Conservation (phyloP, 208 protist genomes). For the Acanthamoeba rhysodes region DNA sequence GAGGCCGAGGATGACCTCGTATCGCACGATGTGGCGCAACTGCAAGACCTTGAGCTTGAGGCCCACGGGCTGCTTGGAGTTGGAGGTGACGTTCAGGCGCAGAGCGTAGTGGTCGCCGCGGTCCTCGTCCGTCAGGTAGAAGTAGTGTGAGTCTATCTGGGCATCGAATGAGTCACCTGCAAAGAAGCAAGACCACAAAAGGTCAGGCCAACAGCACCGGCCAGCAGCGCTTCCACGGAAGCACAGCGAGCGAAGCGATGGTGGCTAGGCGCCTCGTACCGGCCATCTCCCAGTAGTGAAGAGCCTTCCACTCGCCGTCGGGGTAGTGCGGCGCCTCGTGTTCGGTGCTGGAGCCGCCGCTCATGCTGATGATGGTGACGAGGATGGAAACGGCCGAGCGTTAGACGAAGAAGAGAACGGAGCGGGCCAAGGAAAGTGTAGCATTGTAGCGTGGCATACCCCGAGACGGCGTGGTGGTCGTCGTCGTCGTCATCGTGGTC, state of each 20-base stretch:
- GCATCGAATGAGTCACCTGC: slow-evolving; percentile 20
- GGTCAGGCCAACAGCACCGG: background rate
- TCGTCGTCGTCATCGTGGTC: background rate
- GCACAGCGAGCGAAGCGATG: background rate
- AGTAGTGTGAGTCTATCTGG: slow-evolving; percentile 1
- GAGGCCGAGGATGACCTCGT: slow-evolving; percentile 77
- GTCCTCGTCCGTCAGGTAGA: background rate
- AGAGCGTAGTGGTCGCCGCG: background rate
- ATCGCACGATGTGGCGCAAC: background rate
- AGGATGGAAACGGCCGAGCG: background rate
- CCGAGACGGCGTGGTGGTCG: background rate
- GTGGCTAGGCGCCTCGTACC: background rate
- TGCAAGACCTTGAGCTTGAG: background rate
- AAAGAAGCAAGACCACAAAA: background rate
- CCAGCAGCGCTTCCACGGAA: background rate
- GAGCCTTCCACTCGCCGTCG: background rate
- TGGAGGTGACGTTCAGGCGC: slow-evolving; percentile 11
- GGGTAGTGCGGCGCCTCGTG: slow-evolving; percentile 10
- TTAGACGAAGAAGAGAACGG: background rate
- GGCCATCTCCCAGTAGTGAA: slow-evolving; percentile 10
- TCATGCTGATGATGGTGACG: background rate
- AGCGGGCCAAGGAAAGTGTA: background rate
- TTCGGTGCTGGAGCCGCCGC: background rate
- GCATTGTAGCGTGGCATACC: background rate
- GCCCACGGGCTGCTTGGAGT: background rate